These are phyloP conservation scores for Tricholoma terreum DNA, from an alignment of 768 basidiomycete genomes.

Conservation along the genomic window DNA sequence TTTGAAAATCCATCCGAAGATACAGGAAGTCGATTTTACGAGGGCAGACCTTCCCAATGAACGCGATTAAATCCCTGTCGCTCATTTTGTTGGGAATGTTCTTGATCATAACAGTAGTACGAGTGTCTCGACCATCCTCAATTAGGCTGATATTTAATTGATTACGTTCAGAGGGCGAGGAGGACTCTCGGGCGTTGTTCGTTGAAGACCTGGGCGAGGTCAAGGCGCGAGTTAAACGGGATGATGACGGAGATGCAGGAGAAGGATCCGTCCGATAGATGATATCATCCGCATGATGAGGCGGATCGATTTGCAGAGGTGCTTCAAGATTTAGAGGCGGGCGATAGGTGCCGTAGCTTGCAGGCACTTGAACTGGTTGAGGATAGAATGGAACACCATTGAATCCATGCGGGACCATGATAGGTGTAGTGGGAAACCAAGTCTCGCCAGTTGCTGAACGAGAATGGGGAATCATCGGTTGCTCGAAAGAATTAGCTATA, in stretches of 20 bases:
- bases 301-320: slow-evolving; percentile 8
- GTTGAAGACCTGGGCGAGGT: slow-evolving; percentile 1
- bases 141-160: slow-evolving; percentile 67
- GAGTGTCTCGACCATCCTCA: slow-evolving; percentile 72
- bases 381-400: slow-evolving; percentile 9
- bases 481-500: slow-evolving; percentile 23
- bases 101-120: slow-evolving; percentile 88
- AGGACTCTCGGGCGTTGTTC: slow-evolving; percentile 4
- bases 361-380: slow-evolving; percentile 7
- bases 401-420: neutral
- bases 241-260: slow-evolving; percentile 22
- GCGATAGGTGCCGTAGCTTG: slow-evolving; percentile 1
- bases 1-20: slow-evolving; percentile 81
- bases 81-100: slow-evolving; percentile 94
- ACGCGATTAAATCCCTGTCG: slow-evolving; percentile 65
- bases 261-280: slow-evolving; percentile 14
- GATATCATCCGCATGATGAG: neutral
- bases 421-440: slow-evolving; percentile 13
- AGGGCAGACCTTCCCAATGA: slow-evolving; percentile 70
- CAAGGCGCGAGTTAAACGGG: neutral
- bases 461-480: slow-evolving; percentile 20
- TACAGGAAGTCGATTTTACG: slow-evolving; percentile 84
- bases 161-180: slow-evolving; percentile 32
- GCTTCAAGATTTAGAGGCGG: slow-evolving; percentile 12
- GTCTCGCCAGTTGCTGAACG: slow-evolving; percentile 6